Evolutionary conservation across 768 basidiomycete species (phyloP), one percentile per base, ranked within the genome.

Genomic region (Dacryopinax spathularia): DNA sequence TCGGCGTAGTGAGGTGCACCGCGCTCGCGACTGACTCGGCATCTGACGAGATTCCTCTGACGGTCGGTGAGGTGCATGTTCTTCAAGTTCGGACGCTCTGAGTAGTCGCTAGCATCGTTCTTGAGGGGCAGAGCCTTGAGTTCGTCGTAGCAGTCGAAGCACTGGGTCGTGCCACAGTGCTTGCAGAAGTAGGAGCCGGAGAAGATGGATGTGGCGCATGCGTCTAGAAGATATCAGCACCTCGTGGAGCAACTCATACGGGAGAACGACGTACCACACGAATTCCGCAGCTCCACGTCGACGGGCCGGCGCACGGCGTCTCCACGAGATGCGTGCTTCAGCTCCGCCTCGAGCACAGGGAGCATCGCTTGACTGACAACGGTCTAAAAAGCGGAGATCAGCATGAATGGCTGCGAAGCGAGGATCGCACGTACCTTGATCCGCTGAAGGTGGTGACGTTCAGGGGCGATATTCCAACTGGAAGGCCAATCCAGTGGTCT

Each of bases 141-240:
- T 67, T 83, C 85, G 29, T 80, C 77, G 69, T 83, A 89, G 71
- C 94, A 96, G 65, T 90, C 88, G 0, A 84, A 79, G 71, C 94
- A 97, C 9, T 88, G 84, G 74, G 96, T 94, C 10, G 90, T 84
- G 3, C 91, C 94, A 72, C 94, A 97, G 36, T 83, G 71, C n/a
- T 87, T 81, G 72, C 92, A 95, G 82, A 94, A 88, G 84, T 89
- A 95, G 33, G 85, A 87, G 64, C 84, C 85, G 5, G 88, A 87
- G 73, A 95, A 95, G 64, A 95, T 84, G 13, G 92, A 94, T 3
- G 91, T 93, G 80, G 91, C 88, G 73, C 93, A 96, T 1, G 88
- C 91, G 74, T 96, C 92, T 95, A 71, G n/a, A 20, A 29, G 29
- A 33, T 13, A 29, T 33, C 60, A 12, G 34, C 25, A 33, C 31